Evolutionary conservation across 345 rosid species (phyloP).

Genomic region (Gossypium stocksii): DNA sequence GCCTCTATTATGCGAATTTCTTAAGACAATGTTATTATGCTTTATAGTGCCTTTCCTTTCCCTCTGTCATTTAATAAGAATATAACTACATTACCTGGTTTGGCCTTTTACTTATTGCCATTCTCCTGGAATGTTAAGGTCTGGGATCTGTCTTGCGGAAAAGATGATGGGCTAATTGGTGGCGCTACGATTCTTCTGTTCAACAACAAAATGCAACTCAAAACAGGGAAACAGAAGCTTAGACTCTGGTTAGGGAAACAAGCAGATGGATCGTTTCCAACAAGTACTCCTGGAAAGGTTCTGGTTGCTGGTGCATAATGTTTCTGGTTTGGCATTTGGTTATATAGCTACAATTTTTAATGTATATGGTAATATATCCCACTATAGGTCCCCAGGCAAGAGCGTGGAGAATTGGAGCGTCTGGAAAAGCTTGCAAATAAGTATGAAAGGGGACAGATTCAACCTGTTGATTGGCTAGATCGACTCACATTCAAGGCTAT

Average conservation of each 20-base stretch:
- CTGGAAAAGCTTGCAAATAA: constrained; percentile 87
- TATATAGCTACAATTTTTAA: constrained; percentile 1
- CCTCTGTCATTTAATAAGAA: neutral
- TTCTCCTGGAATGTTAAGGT: constrained; percentile 43
- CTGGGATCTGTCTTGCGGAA: constrained; percentile 87
- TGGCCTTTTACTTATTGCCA: constrained; percentile 3
- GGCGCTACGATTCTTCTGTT: constrained; percentile 89
- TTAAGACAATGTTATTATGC: neutral
- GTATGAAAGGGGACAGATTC: constrained; percentile 90
- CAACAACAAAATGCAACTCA: constrained; percentile 82
- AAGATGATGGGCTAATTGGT: constrained; percentile 85
- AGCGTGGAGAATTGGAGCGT: constrained; percentile 92
- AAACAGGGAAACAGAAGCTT: constrained; percentile 93
- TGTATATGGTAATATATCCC: neutral
- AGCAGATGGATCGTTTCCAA: constrained; percentile 87
- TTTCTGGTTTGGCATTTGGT: neutral
- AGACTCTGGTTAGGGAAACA: constrained; percentile 86
- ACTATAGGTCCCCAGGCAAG: constrained; percentile 77
- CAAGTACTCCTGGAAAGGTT: constrained; percentile 96
- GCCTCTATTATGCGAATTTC: neutral
- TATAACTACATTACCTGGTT: constrained; percentile 5
- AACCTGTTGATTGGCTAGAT: constrained; percentile 84
- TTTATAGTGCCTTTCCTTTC: neutral
- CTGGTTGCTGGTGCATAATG: constrained; percentile 16
- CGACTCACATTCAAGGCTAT: constrained; percentile 77